Evolutionary conservation across 495 filamentous ascomycete species (phyloP), one percentile per base, ranked within the genome.

Genomic region (Hypoxylon cercidicola): DNA sequence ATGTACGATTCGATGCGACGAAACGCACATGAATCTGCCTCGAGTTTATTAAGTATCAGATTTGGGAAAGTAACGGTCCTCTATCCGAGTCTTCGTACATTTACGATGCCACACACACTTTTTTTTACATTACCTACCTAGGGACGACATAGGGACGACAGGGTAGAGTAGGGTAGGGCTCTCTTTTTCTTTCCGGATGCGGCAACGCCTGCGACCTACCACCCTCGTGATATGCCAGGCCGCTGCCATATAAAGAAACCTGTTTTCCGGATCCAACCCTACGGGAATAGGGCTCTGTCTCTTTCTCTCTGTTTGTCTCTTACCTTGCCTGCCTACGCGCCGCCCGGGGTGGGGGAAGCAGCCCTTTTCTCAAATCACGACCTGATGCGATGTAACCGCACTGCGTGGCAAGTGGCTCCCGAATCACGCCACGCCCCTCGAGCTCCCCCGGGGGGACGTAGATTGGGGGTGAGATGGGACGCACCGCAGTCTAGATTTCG

Each of bases 331-430:
- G 10, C 45, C 45, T 47, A 47, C 46, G 23, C 15, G n/a, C 44
- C 18, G 1, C 21, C 18, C 23, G 23, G 23, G 23, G 23, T 25
- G 23, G 23, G 23, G 23, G 23, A 2, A 25, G 23, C 23, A 25
- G 2, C 2, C 5, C 23, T 25, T 25, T 25, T 5, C 2, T 25
- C 2, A 7, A 20, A 20, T 19, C n/a, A 6, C 44, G 12, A 12
- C 16, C 49, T 46, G 51, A 48, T 68, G 49, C 21, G 43, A 64
- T 68, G 65, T 45, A 68, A 68, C 60, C 37, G 45, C 43, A 55
- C 55, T 60, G 60, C 65, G 60, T 64, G 60, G 55, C 55, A 60
- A 56, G 45, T 56, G 40, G 43, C 15, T 20, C 23, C 32, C 55
- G 28, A 28, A 60, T 63, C 60, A 68, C 49, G 60, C 60, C 55